Evolutionary conservation across 2,329 filamentous ascomycete genomes (phyloP), one percentile per base, ranked within the genome.

Genomic region (Xylariaceae sp.): DNA sequence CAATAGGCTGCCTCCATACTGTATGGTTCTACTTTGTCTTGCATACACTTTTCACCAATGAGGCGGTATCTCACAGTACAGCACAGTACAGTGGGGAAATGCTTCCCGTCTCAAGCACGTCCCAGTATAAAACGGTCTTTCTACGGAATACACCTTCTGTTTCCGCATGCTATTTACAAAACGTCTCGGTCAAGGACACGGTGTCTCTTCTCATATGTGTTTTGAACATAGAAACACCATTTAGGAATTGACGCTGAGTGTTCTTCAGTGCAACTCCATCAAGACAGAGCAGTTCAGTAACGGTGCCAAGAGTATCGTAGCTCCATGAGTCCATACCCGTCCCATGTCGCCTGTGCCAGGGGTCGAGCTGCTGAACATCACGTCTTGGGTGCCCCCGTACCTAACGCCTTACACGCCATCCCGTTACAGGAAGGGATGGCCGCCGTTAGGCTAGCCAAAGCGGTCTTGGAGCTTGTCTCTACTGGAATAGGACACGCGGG

Each of bases 401-500:
- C 23, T 30, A 30, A 30, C 23, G 23, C 23, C 23, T 30, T 30
- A 9, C 1, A 41, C 37, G 37, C 37, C 37, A 41, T 41, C 37
- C 37, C 13, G 37, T 41, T 41, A 13, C 9, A 41, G 37, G 37
- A 48, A 56, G 34, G 60, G 30, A 48, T 44, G 56, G 55, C 45
- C 44, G 30, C 55, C 55, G 49, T 57, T 41, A 55, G 51, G 23
- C 17, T 39, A 49, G 23, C 23, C 23, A 30, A 30, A 30, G 23
- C 23, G 23, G 23, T 30, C 55, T 51, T 41, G 35, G 55, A 37
- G 18, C 57, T 58, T 63, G 59, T 57, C 61, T 5, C 5, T 6
- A 5, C 23, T 57, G 51, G 56, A 63, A 59, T 63, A 53, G 61
- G 61, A 30, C 51, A 51, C 34, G 57, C 61, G 61, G 61, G 45